Evolutionary conservation across 805 yeast species (phyloP), one percentile per base, ranked within the genome.

Genomic region (Nakazawaea populi): DNA sequence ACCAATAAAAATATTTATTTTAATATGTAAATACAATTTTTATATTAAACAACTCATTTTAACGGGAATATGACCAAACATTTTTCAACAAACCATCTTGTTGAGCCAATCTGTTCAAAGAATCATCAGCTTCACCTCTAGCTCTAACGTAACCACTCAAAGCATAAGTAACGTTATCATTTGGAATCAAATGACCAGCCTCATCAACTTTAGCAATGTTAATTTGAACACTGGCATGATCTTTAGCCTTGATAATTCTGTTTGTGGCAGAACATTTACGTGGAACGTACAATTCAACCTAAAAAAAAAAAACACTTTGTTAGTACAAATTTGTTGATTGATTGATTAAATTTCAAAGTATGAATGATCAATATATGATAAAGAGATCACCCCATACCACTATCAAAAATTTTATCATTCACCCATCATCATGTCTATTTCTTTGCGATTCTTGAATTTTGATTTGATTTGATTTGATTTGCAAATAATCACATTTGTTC

Each of bases 281-380:
- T 83, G 99, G 99, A 79, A 92, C 96, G 96, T 94, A 94, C 80
- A 94, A 90, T 86, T 94, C 99, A 79, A 94, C 97, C 97, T 89
- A 45, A 18, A 2, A 18, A 18, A 18, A 18, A 18, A 18, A 18
- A 18, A 2, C 24, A 18, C 24, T 18, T 18, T 18, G 24, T 18
- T 18, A 18, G 24, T 18, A 18, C 24, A 18, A 18, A 18, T 18
- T 18, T 18, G 24, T 18, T 18, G 24, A 18, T 2, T 18, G 24
- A 18, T 18, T 18, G 24, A 18, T 18, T n/a, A n/a, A n/a, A n/a
- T n/a, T n/a, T 18, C 24, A 18, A 18, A 18, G 3, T 18, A 18
- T 18, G 24, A 37, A 11, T 10, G 11, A 12, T 12, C 6, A 6
- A 37, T 37, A 37, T 37, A 30, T 18, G 39, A 12, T 29, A 9